Evolutionary conservation across 768 basidiomycete species (phyloP), one percentile per base, ranked within the genome.

Genomic region (Myochromella boudieri): DNA sequence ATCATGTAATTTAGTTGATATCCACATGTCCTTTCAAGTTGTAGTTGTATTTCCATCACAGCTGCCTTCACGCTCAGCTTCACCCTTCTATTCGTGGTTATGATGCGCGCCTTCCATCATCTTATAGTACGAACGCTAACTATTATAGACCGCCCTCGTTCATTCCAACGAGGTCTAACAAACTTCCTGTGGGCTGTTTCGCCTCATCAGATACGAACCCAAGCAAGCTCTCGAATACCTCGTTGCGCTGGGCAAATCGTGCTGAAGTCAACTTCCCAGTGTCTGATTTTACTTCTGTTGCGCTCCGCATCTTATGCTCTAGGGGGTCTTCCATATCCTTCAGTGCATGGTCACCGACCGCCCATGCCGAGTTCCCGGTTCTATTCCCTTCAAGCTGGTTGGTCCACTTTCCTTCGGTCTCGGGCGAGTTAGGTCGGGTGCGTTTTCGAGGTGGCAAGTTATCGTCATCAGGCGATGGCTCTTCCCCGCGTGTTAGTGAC

Each of bases 171-270:
- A 87, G 62, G 56, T 87, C 80, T 60, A 85, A 59, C 59, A 91
- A 64, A 53, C 79, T 79, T 44, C 76, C 77, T 3, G 65, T 63
- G 1, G 88, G 89, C 62, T 91, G 78, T 64, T 84, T 91, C 49
- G 78, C 80, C 18, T 74, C 71, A 42, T 77, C 75, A 22, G 74
- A 70, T 10, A 91, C 72, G 61, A 84, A 87, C 51, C 64, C 71
- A 71, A 91, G 64, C 48, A 92, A 52, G 26, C 62, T 61, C 60
- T 90, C 84, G 59, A 91, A 91, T 48, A 87, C 77, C 52, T 81
- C 78, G 42, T 77, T 85, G 28, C 89, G 74, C 65, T 86, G 82
- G 29, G 66, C 67, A 62, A 82, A 89, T 52, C 77, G 68, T 28
- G 71, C 72, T 1, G 72, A 70, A 2, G 76, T 68, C 43, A 80